These are phyloP conservation scores for Euphorbia peplus DNA, from an alignment of 345 rosid species.

Conservation along the genomic window DNA sequence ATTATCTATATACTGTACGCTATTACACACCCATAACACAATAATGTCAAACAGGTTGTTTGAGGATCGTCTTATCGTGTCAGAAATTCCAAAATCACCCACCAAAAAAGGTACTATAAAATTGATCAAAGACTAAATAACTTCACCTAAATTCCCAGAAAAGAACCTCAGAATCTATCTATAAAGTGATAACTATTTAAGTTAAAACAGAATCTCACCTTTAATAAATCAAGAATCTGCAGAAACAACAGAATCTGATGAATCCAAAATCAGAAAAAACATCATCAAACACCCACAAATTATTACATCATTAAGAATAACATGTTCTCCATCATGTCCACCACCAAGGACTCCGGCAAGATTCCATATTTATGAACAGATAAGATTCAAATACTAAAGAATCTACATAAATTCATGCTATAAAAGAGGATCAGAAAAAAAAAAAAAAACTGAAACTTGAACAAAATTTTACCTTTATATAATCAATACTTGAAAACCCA, in stretches of 20 bases:
- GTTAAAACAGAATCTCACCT: constrained; percentile 23
- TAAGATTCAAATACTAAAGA: constrained; percentile 22
- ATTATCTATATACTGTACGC: too few relatives aligned
- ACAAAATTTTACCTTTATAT: neutral
- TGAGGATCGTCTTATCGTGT: too few relatives aligned
- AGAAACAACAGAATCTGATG: constrained; percentile 36
- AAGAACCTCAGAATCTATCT: neutral
- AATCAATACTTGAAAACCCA: constrained; percentile 16
- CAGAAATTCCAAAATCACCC: constrained; percentile 8
- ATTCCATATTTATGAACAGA: neutral
- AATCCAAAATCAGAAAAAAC: constrained; percentile 36
- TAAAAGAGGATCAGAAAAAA: neutral
- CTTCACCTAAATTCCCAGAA: neutral
- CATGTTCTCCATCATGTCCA: constrained; percentile 20
- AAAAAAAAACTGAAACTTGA: neutral
- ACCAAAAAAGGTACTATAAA: constrained; percentile 4
- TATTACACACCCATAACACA: too few relatives aligned
- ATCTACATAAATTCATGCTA: constrained; percentile 29
- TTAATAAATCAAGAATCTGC: constrained; percentile 35
- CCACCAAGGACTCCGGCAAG: constrained; percentile 28
- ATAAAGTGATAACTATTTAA: neutral
- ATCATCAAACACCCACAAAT: constrained; percentile 29
- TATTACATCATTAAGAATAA: constrained; percentile 11
- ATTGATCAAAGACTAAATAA: constrained; percentile 6
- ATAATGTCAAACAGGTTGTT: too few relatives aligned